These are phyloP conservation scores for Pseudogymnoascus destructans DNA, from an alignment of 2,329 filamentous ascomycete species.

Conservation along the genomic window DNA sequence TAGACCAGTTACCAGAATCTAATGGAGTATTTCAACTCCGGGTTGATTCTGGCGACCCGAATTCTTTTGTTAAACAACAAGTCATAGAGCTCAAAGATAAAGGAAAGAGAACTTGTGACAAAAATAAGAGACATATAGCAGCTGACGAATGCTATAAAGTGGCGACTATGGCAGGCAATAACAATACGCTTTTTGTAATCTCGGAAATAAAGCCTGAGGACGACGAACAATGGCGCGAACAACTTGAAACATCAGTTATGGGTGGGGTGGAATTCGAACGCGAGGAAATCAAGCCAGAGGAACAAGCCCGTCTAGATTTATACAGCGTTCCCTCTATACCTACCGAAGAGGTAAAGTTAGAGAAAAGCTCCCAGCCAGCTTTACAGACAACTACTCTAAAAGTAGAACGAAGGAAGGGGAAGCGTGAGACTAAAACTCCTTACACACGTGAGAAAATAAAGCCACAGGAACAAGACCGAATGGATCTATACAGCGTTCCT, in stretches of 20 bases:
- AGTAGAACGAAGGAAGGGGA: background rate
- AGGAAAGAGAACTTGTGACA: constrained; percentile 1
- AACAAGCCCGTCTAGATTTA: background rate
- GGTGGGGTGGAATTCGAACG: background rate
- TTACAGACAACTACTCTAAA: background rate
- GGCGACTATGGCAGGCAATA: constrained; percentile 11
- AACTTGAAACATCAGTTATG: background rate
- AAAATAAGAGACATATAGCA: constrained; percentile 12
- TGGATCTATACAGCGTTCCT: background rate
- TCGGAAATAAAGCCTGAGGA: constrained; percentile 10
- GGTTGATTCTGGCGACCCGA: background rate
- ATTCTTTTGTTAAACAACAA: constrained; percentile 8
- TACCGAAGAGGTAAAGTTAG: background rate
- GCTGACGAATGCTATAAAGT: background rate
- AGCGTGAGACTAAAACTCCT: background rate
- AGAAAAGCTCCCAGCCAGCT: background rate
- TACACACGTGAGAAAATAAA: background rate
- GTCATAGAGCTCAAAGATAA: constrained; percentile 10
- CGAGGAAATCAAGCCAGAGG: constrained; percentile 8
- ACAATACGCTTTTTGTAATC: constrained; percentile 15
- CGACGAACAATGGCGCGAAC: background rate
- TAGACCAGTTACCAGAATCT: constrained; percentile 5
- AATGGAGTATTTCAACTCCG: background rate
- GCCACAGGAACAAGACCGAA: background rate
- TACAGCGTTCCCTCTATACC: background rate